These are phyloP conservation scores for Cantharellus cinnabarinus DNA, from an alignment of 768 basidiomycete species.

Conservation along the genomic window DNA sequence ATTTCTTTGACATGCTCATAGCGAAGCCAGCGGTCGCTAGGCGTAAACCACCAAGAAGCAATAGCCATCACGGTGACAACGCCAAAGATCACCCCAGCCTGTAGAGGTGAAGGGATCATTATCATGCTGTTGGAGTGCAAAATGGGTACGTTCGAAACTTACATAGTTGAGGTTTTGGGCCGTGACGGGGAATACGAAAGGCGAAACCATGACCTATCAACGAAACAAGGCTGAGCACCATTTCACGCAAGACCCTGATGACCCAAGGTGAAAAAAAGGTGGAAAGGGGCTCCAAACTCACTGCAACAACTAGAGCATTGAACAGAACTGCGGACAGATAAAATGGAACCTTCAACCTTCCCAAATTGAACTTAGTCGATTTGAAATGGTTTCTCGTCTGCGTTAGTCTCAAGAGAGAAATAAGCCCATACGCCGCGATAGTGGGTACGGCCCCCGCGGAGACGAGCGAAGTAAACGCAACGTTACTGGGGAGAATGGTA, in stretches of 20 bases:
- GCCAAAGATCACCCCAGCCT: slow-evolving; percentile 66
- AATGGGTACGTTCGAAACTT: slow-evolving; percentile 14
- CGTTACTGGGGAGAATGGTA: slow-evolving; percentile 73
- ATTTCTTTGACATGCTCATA: slow-evolving; percentile 23
- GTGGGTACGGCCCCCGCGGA: slow-evolving; percentile 75
- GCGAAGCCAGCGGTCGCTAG: slow-evolving; percentile 63
- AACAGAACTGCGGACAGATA: slow-evolving; percentile 48
- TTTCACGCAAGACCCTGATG: background rate
- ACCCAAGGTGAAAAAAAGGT: background rate
- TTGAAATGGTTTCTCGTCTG: slow-evolving; percentile 61
- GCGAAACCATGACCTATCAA: slow-evolving; percentile 55
- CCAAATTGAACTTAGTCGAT: slow-evolving; percentile 51
- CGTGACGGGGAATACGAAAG: slow-evolving; percentile 70
- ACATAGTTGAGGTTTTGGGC: slow-evolving; percentile 72
- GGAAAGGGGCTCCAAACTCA: slow-evolving; percentile 18
- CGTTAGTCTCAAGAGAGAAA: slow-evolving; percentile 53
- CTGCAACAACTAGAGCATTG: slow-evolving; percentile 55
- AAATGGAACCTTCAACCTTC: slow-evolving; percentile 42
- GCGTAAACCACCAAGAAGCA: slow-evolving; percentile 57
- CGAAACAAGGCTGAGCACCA: slow-evolving; percentile 6
- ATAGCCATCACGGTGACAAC: slow-evolving; percentile 59
- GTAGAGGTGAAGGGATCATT: background rate
- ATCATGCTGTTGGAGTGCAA: background rate
- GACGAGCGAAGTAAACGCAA: slow-evolving; percentile 79
- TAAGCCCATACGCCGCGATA: slow-evolving; percentile 73